Conservation (phyloP, 2,329 filamentous ascomycete genomes). For the Blastomyces silverae region DNA sequence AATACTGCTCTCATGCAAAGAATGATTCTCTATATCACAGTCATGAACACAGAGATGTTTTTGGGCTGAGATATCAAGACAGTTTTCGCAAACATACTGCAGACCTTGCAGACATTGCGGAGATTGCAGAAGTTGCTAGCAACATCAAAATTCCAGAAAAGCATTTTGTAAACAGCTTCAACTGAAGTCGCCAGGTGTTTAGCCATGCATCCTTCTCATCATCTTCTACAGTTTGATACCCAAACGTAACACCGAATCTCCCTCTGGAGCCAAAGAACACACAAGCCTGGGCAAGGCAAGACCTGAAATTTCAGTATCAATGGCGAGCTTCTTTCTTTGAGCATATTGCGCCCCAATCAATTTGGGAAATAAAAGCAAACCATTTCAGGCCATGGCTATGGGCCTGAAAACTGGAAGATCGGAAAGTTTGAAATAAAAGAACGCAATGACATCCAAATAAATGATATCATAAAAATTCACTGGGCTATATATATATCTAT, state of each 20-base stretch:
- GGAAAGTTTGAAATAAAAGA: neutral
- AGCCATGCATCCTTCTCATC: neutral
- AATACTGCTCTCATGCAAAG: neutral
- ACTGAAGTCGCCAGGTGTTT: neutral
- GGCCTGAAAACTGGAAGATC: neutral
- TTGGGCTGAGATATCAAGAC: neutral
- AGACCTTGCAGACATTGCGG: no score
- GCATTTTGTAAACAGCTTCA: neutral
- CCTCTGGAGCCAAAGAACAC: neutral
- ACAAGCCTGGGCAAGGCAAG: neutral
- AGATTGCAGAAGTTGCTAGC: neutral
- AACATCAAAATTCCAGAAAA: neutral
- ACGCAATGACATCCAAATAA: neutral
- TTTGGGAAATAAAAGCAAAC: neutral
- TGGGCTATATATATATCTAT: neutral
- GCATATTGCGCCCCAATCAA: neutral
- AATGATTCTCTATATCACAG: neutral
- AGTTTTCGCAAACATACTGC: neutral
- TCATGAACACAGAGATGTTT: neutral
- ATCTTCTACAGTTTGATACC: neutral
- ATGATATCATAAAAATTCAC: neutral
- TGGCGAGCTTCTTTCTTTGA: neutral
- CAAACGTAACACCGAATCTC: neutral
- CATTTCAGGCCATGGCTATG: neutral
- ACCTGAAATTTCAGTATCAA: neutral